phyloP scores from a whole-genome alignment of 2,329 filamentous ascomycete genomes.

The Aspergillus felis region DNA sequence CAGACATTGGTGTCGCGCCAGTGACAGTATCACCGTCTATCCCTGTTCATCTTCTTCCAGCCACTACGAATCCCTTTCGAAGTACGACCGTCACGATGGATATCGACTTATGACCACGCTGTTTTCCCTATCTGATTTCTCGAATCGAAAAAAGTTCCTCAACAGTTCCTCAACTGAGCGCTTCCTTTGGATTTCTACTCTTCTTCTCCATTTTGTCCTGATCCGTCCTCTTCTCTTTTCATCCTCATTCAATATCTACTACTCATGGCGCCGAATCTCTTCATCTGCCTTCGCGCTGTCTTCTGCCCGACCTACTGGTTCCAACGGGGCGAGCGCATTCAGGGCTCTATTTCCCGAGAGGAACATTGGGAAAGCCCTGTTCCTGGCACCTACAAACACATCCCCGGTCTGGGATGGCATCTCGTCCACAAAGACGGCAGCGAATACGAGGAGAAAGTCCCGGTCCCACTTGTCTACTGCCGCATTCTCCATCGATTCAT shows the following conservation, averaged over 20 bases:
- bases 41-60: constrained; percentile 4
- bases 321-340: constrained; percentile 34
- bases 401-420: constrained; percentile 49
- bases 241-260: constrained; percentile 3
- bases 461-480: constrained; percentile 43
- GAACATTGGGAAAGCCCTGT: constrained; percentile 49
- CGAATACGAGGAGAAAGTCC: constrained; percentile 31
- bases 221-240: constrained; percentile 1
- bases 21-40: not conserved
- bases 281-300: constrained; percentile 46
- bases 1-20: not conserved
- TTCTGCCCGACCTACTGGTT: constrained; percentile 51
- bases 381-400: constrained; percentile 48
- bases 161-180: constrained; percentile 26
- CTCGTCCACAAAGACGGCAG: constrained; percentile 40
- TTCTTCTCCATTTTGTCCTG: not conserved
- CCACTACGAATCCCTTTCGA: constrained; percentile 11
- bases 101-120: constrained; percentile 27
- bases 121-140: constrained; percentile 8
- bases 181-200: not conserved
- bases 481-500: constrained; percentile 48
- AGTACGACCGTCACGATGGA: constrained; percentile 22
- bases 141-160: constrained; percentile 6
- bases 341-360: constrained; percentile 38
- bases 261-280: constrained; percentile 49